Evolutionary conservation across 225 moss, liverwort and hornwort species (phyloP), one percentile per base, ranked within the genome.

Genomic region (Takakia lepidozioides): DNA sequence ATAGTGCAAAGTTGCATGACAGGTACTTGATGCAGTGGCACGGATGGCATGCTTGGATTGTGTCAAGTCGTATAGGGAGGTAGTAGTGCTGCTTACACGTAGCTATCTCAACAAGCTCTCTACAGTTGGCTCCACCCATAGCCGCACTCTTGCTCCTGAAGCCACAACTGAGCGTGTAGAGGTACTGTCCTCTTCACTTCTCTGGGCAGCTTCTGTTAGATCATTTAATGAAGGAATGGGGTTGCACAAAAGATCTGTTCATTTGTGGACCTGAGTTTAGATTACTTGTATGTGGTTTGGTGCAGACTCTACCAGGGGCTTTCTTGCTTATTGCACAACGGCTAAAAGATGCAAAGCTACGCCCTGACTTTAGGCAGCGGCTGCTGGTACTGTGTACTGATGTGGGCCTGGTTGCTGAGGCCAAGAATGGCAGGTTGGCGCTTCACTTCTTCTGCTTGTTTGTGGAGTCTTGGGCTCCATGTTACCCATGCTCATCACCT

Each of bases 21-120:
- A 89, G 88, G 69, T 82, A 54, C 82, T 89, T 52, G 91, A 92
- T 49, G 81, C 86, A 16, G 81, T 80, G 45, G 84, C 83, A 46
- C 59, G 75, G 49, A 78, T 92, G 84, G 87, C 84, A 37, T 81
- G 84, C 66, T 69, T 92, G 71, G 86, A 86, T 47, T 76, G 73
- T 72, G 86, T 84, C 44, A 86, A 92, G 44, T 79, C 91, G 29
- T 92, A 87, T 15, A 66, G 84, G 59, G 91, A 92, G 63, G 81
- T 84, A 51, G 87, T 82, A 44, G 78, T 76, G 29, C 56, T 92
- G 24, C 48, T 92, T 28, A 67, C 78, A 29, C 62, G 55, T 41
- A 82, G 81, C 60, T 92, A 92, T 61, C 40, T 87, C 50, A 81
- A 87, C 55, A 92, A 84, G 60, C 76, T 81, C 40, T 55, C 68